Evolutionary conservation across 306 rosid genomes (phyloP), one percentile per base, ranked within the genome.

Genomic region (Corylus avellana): DNA sequence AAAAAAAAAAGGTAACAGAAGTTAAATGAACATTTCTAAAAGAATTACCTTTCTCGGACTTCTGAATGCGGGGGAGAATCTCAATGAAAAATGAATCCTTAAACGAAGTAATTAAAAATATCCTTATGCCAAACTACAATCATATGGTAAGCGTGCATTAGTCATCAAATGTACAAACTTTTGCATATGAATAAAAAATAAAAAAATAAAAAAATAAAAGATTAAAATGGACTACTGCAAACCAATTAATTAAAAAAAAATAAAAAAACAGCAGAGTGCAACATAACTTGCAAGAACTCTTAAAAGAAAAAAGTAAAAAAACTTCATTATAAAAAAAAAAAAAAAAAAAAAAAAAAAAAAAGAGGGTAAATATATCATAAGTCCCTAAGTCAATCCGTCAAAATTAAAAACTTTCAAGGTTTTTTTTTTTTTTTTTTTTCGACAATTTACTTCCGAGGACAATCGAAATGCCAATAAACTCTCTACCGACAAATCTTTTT

Each of bases 101-200:
- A 74, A 89, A 94, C 35, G 98, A 94, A 25, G 98, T 94, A 64
- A 94, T 87, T 32, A 94, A 92, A 81, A 94, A 88, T 77, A 94
- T 89, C 85, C 91, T 94, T 85, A 92, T 89, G 57, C 98, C 98
- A 82, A 83, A 92, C 98, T 94, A 97, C 84, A 87, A 53, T 78
- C 16, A 82, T 7, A 78, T 1, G 25, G 62, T 18, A 4, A 55
- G 20, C 27, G 53, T 37, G 55, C 9, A 67, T 89, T 77, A 82
- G 78, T 72, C 75, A 70, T 47, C 25, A 75, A 57, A 13, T 62
- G 66, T 46, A 83, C 39, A 78, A 7, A 27, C 63, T n/a, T 74
- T 67, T 25, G 20, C 4, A 74, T 4, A 57, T 63, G 4, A 53
- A 53, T 10, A 10, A 53, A 12, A 22, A 22, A 32, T 29, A 59